Conservation (phyloP, 179 eudicot species). For the Vitellaria paradoxa region DNA sequence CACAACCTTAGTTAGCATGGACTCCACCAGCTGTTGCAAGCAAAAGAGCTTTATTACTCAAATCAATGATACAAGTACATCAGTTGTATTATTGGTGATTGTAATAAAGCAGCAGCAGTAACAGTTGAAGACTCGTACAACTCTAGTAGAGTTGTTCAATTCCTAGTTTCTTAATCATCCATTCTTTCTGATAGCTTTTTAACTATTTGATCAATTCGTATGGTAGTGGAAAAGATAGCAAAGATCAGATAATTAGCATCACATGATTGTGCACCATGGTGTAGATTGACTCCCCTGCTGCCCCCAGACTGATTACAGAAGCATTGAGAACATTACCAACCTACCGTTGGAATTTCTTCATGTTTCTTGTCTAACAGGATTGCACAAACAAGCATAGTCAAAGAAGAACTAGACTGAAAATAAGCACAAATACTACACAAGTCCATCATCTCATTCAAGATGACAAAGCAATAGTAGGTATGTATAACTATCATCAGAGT, state of each 20-base stretch:
- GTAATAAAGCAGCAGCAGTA: not conserved
- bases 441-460: not conserved
- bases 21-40: conserved; percentile 74
- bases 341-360: conserved; percentile 91
- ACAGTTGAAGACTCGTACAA: no score
- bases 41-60: conserved; percentile 12
- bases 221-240: no score
- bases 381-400: conserved; percentile 80
- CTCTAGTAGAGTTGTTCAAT: no score
- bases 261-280: no score
- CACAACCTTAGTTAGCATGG: conserved; percentile 78
- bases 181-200: no score
- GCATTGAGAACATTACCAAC: conserved; percentile 18
- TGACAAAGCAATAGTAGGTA: not conserved
- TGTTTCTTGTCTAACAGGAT: conserved; percentile 79
- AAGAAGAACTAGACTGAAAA: conserved; percentile 70
- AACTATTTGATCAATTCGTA: no score
- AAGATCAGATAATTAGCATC: no score
- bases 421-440: not conserved
- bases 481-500: conserved; percentile 6
- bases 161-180: no score
- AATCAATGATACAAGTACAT: no score
- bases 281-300: no score
- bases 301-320: not conserved
- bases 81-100: no score